phyloP scores from a whole-genome alignment of 345 rosid species.

The Toxicodendron radicans region DNA sequence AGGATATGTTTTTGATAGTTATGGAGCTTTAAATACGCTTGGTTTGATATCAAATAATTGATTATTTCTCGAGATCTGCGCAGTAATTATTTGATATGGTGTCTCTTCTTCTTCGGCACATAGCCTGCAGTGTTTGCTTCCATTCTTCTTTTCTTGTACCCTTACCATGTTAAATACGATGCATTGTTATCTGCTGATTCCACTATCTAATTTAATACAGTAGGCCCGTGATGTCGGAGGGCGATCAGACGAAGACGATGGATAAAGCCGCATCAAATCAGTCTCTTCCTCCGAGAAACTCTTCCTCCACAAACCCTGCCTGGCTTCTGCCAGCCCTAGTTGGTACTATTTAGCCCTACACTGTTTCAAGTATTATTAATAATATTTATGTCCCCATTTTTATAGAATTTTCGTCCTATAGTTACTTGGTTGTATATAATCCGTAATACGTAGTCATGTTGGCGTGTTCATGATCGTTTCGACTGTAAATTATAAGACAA shows the following conservation, averaged over 20 bases:
- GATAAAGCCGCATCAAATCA: not conserved
- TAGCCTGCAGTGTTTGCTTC: not conserved
- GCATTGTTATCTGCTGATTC: not conserved
- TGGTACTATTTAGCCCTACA: not conserved
- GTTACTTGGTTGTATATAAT: no score
- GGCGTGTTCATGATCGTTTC: no score
- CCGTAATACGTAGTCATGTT: no score
- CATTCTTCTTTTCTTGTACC: not conserved
- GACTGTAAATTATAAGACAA: no score
- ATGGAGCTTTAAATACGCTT: not conserved
- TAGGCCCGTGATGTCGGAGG: conserved; percentile 9
- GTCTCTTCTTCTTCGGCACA: not conserved
- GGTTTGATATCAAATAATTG: not conserved
- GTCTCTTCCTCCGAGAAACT: not conserved
- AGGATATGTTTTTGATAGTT: no score
- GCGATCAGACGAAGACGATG: conserved; percentile 10
- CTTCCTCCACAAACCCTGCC: not conserved
- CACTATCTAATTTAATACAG: not conserved
- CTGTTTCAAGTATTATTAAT: not conserved
- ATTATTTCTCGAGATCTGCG: conserved; percentile 8
- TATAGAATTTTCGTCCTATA: no score
- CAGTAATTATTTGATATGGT: no score
- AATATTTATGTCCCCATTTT: no score
- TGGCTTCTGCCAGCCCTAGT: not conserved
- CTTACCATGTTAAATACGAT: not conserved